Base-by-base conservation (phyloP, 306 rosid genomes). In the Fragaria iinumae region DNA sequence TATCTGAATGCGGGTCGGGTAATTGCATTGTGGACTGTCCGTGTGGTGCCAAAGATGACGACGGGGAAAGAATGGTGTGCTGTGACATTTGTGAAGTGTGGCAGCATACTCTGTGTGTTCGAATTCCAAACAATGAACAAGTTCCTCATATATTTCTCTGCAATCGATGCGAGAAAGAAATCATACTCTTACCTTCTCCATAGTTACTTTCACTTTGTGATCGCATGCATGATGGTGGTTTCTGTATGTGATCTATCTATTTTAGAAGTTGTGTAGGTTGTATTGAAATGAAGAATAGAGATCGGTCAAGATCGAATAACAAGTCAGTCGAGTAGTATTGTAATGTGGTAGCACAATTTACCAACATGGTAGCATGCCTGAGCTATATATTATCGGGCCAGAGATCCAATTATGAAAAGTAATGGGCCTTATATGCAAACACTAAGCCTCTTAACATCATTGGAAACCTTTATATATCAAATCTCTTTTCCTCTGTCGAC, bases 51-150 rank as follows among this genome's bases (percentile, higher is more conserved):
- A 87, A 79, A 60, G 97, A 92, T 11, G 97, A 92, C 38, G 97
- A 92, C 66, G 98, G 97, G n/a, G 97, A 95, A 50, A 86, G 96
- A 44, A 87, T 90, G 92, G 83, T 95, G 0, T 72, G 82, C 0
- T 94, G 97, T 81, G 98, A 94, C 80, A 94, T 94, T 39, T 95
- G 97, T 80, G 98, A 95, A 57, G 88, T 72, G 70, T 76, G 86
- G 93, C 93, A 95, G 73, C 98, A 92, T 14, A 95, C 97, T 12
- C 85, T 87, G 25, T 95, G 96, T 77, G 89, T 87, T 84, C 70
- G 90, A 8, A 87, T 94, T 70, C 95, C 93, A 4, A 80, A 90
- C 82, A 82, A 88, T 71, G 89, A 89, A 76, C 81, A 89, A 74
- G 75, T 85, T 73, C 97, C 98, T 60, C 86, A 77, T 23, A 88